These are phyloP conservation scores for Pythium sp. DNA, from an alignment of 352 stramenopile species.

Conservation along the genomic window DNA sequence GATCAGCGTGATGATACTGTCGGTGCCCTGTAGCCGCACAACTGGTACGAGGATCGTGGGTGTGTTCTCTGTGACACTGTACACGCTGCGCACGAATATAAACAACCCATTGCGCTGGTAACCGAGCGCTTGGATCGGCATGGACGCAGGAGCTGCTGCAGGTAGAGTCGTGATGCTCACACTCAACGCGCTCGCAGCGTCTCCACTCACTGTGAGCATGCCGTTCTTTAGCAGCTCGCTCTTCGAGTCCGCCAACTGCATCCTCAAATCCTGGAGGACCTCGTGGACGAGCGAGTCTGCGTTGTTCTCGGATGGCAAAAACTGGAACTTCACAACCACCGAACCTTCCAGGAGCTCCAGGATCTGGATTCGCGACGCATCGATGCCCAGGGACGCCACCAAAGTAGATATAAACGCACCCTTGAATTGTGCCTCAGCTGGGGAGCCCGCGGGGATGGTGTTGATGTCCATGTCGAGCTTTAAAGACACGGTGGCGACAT, in stretches of 20 bases:
- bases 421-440: constrained; percentile 53
- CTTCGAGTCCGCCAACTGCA: constrained; percentile 34
- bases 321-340: constrained; percentile 62
- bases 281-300: constrained; percentile 52
- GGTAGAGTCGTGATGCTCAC: constrained; percentile 24
- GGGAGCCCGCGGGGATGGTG: constrained; percentile 43
- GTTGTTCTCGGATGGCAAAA: constrained; percentile 44
- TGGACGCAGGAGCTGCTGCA: constrained; percentile 15
- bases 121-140: constrained; percentile 38
- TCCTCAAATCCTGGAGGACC: constrained; percentile 36
- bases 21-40: constrained; percentile 47
- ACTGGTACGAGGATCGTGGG: constrained; percentile 39
- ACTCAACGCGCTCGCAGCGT: constrained; percentile 32
- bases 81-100: constrained; percentile 46
- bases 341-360: constrained; percentile 47
- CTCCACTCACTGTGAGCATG: constrained; percentile 25
- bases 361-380: constrained; percentile 49
- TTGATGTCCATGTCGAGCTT: constrained; percentile 64
- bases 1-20: constrained; percentile 35
- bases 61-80: constrained; percentile 61
- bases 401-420: constrained; percentile 32
- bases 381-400: constrained; percentile 41
- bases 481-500: constrained; percentile 47
- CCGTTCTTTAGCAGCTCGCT: constrained; percentile 35
- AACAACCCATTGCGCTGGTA: constrained; percentile 70